phyloP scores from a whole-genome alignment of 2,329 filamentous ascomycete species.

The Pseudocercospora fijiensis region DNA sequence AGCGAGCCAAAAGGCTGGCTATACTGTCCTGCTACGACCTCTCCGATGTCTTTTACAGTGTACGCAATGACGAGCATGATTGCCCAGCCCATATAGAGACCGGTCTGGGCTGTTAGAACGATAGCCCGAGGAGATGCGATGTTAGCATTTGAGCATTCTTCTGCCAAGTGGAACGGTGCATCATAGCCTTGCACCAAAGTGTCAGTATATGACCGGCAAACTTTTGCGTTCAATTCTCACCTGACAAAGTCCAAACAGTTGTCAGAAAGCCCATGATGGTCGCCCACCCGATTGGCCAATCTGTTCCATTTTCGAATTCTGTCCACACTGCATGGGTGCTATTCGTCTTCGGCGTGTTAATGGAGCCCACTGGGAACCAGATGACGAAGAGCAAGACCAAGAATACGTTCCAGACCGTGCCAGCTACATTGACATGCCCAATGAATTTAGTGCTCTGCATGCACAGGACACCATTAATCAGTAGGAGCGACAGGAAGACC shows the following conservation, averaged over 20 bases:
- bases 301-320: slow-evolving; percentile 31
- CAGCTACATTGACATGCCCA: slow-evolving; percentile 33
- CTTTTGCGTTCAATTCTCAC: not conserved
- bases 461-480: slow-evolving; percentile 37
- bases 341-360: slow-evolving; percentile 35
- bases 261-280: slow-evolving; percentile 45
- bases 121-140: slow-evolving; percentile 38
- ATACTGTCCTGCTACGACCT: slow-evolving; percentile 34
- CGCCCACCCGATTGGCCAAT: slow-evolving; percentile 36
- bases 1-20: slow-evolving; percentile 38
- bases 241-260: slow-evolving; percentile 48
- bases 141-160: slow-evolving; percentile 39
- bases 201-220: not conserved
- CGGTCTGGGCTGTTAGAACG: slow-evolving; percentile 35
- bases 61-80: slow-evolving; percentile 37
- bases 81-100: slow-evolving; percentile 33
- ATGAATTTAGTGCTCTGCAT: slow-evolving; percentile 41
- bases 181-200: slow-evolving; percentile 29
- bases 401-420: slow-evolving; percentile 36
- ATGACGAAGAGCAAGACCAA: slow-evolving; percentile 40
- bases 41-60: slow-evolving; percentile 35
- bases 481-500: slow-evolving; percentile 34
- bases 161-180: slow-evolving; percentile 37
- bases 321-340: slow-evolving; percentile 24
- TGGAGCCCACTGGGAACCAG: slow-evolving; percentile 39